phyloP scores from a whole-genome alignment of 2,329 filamentous ascomycete genomes.

The Lecanicillium sp. region DNA sequence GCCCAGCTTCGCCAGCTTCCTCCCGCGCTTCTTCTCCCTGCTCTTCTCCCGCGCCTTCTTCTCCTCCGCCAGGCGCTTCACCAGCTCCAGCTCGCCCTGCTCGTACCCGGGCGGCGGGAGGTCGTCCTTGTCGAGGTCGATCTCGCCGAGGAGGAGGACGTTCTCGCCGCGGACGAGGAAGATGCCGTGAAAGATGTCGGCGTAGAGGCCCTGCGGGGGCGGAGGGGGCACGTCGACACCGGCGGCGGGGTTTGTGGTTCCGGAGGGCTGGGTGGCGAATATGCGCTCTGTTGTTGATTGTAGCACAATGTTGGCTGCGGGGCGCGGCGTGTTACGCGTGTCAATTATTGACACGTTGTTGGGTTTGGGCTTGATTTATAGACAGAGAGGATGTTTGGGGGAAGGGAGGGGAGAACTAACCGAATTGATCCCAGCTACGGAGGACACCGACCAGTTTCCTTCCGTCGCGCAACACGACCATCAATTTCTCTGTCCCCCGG shows the following conservation, averaged over 20 bases:
- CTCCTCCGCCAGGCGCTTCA: conserved; percentile 67
- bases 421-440: conserved; percentile 96
- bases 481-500: conserved; percentile 73
- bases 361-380: too few relatives aligned
- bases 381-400: too few relatives aligned
- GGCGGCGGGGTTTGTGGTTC: conserved; percentile 28
- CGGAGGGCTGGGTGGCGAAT: conserved; percentile 54
- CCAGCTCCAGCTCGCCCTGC: conserved; percentile 58
- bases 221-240: conserved; percentile 16
- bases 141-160: conserved; percentile 90
- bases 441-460: conserved; percentile 90
- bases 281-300: conserved; percentile 89
- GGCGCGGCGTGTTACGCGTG: not conserved
- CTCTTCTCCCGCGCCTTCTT: conserved; percentile 63
- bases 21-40: conserved; percentile 65
- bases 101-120: conserved; percentile 69
- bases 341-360: too few relatives aligned
- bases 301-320: conserved; percentile 82
- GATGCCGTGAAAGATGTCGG: conserved; percentile 78
- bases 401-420: conserved; percentile 37
- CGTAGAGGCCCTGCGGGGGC: conserved; percentile 53
- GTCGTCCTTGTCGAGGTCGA: conserved; percentile 95
- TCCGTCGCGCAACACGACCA: conserved; percentile 86
- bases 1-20: conserved; percentile 68
- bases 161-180: conserved; percentile 95